Evolutionary conservation across 2,329 filamentous ascomycete genomes (phyloP), one percentile per base, ranked within the genome.

Genomic region (Nemania sp.): DNA sequence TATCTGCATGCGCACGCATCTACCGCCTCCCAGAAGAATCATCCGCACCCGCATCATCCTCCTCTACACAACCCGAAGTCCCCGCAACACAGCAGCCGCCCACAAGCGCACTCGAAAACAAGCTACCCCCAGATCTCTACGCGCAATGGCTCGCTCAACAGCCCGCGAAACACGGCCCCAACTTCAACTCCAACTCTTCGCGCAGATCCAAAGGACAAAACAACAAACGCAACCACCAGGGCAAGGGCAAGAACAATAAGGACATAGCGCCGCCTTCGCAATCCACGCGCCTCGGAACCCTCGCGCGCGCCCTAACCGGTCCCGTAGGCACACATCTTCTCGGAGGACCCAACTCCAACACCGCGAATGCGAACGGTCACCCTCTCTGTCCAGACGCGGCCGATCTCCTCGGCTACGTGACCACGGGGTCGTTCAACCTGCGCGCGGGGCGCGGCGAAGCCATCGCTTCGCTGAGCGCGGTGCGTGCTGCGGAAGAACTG

Each of bases 381-480:
- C 86, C 87, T 0, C 67, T 84, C 0, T 84, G 91, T n/a, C 93
- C 93, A 0, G 77, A 79, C 8, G 84, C 85, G 57, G 77, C 81
- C 19, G 89, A 97, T 68, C 77, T 97, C 11, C 82, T 97, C 45
- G 94, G 94, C 0, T 99, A 96, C 68, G 86, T 97, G 20, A 97
- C 91, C 2, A 88, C 88, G 1, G 94, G 93, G 0, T 87, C 89
- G 45, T 96, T 88, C 69, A 91, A 88, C 64, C 80, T 97, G 2
- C 82, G 83, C 2, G 83, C 88, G 60, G 94, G 93, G 0, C 82
- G 80, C 61, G 89, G 88, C 1, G 85, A 84, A 14, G 93, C 86
- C 0, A 78, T 97, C 54, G 94, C 89, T 0, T 86, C 82, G 44
- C 67, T 97, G 22, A 75, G 83, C 12, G 75, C 86, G 1, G 75